These are phyloP conservation scores for Monosporascus cannonballus DNA, from an alignment of 2,329 filamentous ascomycete species.

Conservation along the genomic window DNA sequence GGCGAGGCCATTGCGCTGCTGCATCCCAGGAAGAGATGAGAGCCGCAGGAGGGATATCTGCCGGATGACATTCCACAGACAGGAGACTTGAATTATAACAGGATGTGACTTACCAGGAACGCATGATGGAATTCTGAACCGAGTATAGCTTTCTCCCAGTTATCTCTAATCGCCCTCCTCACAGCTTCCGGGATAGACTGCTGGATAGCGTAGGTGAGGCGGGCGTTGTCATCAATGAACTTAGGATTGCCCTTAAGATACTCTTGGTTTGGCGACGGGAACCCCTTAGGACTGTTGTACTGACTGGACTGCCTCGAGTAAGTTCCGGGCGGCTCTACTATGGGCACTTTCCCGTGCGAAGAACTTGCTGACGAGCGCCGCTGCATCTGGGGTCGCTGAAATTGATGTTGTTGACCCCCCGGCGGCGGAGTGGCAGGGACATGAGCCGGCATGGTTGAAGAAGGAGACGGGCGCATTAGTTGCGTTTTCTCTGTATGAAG, in stretches of 20 bases:
- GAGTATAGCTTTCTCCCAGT: constrained; percentile 43
- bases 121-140: constrained; percentile 47
- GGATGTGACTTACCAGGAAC: constrained; percentile 39
- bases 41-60: too few relatives aligned
- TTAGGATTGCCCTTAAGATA: constrained; percentile 24
- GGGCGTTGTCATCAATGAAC: constrained; percentile 33
- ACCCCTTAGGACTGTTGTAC: constrained; percentile 14
- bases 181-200: constrained; percentile 38
- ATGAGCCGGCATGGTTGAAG: background rate
- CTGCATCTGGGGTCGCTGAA: background rate
- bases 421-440: background rate
- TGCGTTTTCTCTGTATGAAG: background rate
- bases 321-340: constrained; percentile 14
- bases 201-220: constrained; percentile 33
- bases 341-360: constrained; percentile 9
- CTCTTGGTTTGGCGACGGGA: constrained; percentile 30
- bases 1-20: background rate
- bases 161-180: constrained; percentile 41
- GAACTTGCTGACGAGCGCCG: background rate
- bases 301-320: constrained; percentile 2
- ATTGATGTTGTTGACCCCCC: background rate
- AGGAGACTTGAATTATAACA: constrained; percentile 1
- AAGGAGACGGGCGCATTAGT: background rate
- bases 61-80: background rate
- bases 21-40: background rate